A percentile compares a stretch with the other conserved stretches of the same genome.
These are phyloP conservation scores for Botrytis galanthina DNA, from an alignment of 2,329 filamentous ascomycete species.

Conservation along the genomic window DNA sequence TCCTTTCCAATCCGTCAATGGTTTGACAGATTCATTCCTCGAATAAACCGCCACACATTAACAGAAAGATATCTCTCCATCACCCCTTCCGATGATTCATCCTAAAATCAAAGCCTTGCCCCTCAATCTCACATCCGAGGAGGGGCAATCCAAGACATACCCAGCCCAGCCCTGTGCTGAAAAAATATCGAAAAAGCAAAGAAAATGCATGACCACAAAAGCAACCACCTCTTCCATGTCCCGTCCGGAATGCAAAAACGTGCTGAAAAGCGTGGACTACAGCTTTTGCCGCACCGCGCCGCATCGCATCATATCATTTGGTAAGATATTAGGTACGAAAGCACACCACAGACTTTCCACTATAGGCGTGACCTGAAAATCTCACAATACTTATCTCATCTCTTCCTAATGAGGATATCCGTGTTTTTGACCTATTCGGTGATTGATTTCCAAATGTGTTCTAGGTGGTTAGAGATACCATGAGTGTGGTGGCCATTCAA, in stretches of 20 bases:
- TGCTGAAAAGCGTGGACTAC: not conserved
- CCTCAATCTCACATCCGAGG: not conserved
- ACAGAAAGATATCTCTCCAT: not conserved
- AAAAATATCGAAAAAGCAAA: not conserved
- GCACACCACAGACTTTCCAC: not conserved
- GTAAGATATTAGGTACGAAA: not conserved
- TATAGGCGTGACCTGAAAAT: not conserved
- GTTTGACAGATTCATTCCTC: not conserved
- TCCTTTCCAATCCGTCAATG: not conserved
- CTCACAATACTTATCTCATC: not conserved
- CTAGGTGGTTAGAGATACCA: not conserved
- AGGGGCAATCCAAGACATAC: slow-evolving; percentile 7
- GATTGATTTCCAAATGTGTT: not conserved
- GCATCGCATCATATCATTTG: not conserved
- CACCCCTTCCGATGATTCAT: not conserved
- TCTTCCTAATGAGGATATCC: not conserved
- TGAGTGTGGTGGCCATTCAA: not conserved
- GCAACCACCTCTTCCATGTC: not conserved
- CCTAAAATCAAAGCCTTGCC: not conserved
- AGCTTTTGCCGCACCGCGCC: not conserved
- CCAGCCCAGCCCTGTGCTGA: not conserved
- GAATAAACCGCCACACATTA: not conserved
- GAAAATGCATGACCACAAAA: not conserved
- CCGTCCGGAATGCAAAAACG: not conserved
- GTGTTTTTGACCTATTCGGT: not conserved